These are phyloP conservation scores for Oryza australiensis DNA, from an alignment of 176 grass and related monocot genomes.

Conservation along the genomic window DNA sequence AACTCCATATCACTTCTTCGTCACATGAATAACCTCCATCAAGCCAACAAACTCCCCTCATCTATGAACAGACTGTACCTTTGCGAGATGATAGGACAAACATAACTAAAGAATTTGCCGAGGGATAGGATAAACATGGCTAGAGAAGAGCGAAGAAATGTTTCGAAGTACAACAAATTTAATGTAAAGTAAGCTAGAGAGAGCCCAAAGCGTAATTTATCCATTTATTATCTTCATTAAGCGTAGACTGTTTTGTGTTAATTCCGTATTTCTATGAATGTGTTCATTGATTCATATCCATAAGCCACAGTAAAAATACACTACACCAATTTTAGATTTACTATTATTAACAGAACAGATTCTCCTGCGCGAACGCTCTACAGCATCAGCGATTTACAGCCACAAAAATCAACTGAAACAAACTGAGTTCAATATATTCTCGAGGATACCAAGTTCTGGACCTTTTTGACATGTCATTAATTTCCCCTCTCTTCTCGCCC, in stretches of 20 bases:
- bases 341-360: slow-evolving; percentile 28
- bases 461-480: slow-evolving; percentile 44
- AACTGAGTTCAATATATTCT: slow-evolving; percentile 34
- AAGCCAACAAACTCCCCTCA: no score
- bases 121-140: no score
- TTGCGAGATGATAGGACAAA: no score
- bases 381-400: slow-evolving; percentile 17
- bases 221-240: background rate
- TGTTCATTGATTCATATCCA: background rate
- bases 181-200: no score
- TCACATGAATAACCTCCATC: no score
- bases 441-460: slow-evolving; percentile 4
- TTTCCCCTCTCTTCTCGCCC: background rate
- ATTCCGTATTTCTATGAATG: background rate
- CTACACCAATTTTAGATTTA: slow-evolving; percentile 16
- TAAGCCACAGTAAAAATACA: background rate
- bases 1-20: no score
- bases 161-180: no score
- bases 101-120: no score
- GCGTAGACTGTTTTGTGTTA: background rate
- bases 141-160: no score
- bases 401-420: slow-evolving; percentile 41
- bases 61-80: no score
- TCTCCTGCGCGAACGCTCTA: background rate
- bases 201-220: no score